phyloP scores from a whole-genome alignment of 192 early-diverging fungal species.

The Umbelopsis sp. region DNA sequence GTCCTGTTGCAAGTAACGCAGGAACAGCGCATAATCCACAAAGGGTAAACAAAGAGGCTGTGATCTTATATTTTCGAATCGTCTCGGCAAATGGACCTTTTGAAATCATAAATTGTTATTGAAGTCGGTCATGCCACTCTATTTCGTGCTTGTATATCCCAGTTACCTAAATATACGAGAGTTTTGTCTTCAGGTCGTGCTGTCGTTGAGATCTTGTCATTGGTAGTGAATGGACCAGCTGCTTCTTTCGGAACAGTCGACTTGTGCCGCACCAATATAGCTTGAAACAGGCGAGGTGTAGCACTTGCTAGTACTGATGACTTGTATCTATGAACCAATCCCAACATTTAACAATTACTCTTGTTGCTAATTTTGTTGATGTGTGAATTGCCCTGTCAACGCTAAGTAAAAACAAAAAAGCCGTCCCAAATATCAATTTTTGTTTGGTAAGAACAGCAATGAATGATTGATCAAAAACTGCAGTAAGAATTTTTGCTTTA shows the following conservation, averaged over 20 bases:
- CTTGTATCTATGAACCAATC: not conserved
- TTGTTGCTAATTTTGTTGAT: no score
- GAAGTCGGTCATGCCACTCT: not conserved
- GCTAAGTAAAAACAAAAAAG: no score
- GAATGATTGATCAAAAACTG: no score
- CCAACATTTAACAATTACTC: no score
- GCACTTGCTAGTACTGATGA: not conserved
- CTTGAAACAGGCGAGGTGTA: not conserved
- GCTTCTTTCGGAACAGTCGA: constrained; percentile 34
- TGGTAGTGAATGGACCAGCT: constrained; percentile 35
- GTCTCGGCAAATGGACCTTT: constrained; percentile 40
- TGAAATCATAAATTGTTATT: not conserved
- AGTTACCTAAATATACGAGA: constrained; percentile 31
- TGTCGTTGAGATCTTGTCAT: constrained; percentile 20
- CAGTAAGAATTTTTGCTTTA: no score
- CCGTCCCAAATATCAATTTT: no score
- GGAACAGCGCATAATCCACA: constrained; percentile 39
- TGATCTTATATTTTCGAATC: constrained; percentile 40
- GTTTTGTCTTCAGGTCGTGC: constrained; percentile 22
- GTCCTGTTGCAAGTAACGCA: constrained; percentile 32
- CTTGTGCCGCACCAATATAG: not conserved
- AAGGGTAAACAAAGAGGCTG: constrained; percentile 38
- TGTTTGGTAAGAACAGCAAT: no score
- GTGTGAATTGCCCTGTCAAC: no score
- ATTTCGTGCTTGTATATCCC: not conserved